Evolutionary conservation across 2,329 filamentous ascomycete genomes (phyloP).

Genomic region (Aspergillus uvarum): DNA sequence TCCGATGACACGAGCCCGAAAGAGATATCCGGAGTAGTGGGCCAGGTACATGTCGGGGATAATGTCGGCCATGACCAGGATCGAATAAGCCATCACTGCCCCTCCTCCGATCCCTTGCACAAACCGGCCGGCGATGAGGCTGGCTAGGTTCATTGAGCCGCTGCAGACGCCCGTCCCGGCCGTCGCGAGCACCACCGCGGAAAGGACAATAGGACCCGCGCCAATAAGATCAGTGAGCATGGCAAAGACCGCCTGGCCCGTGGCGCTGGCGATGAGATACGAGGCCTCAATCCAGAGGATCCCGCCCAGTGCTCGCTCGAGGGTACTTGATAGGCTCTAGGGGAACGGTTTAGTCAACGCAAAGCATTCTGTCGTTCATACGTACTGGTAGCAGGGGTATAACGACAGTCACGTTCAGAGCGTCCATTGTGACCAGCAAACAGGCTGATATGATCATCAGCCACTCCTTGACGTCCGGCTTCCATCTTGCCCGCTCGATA

Average conservation of each 20-base stretch:
- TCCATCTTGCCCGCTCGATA: conserved; percentile 33
- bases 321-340: conserved; percentile 36
- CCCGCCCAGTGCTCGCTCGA: conserved; percentile 36
- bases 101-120: conserved; percentile 51
- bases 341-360: not conserved
- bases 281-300: conserved; percentile 53
- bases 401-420: conserved; percentile 51
- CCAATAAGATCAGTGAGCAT: conserved; percentile 45
- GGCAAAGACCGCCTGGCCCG: conserved; percentile 30
- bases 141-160: conserved; percentile 36
- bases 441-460: conserved; percentile 44
- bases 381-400: conserved; percentile 48
- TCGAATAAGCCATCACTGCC: conserved; percentile 44
- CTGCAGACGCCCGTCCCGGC: conserved; percentile 48
- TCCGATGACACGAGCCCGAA: conserved; percentile 33
- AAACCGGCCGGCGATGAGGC: conserved; percentile 45
- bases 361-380: conserved; percentile 5
- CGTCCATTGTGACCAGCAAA: conserved; percentile 50
- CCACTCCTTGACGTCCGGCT: conserved; percentile 41
- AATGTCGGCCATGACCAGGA: conserved; percentile 46
- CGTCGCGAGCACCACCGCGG: conserved; percentile 47
- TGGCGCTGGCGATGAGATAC: conserved; percentile 44
- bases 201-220: conserved; percentile 46
- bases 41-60: conserved; percentile 35
- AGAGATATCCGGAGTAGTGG: conserved; percentile 35